Evolutionary conservation across 495 filamentous ascomycete species (phyloP).

Genomic region (Podospora pseudoanserina): DNA sequence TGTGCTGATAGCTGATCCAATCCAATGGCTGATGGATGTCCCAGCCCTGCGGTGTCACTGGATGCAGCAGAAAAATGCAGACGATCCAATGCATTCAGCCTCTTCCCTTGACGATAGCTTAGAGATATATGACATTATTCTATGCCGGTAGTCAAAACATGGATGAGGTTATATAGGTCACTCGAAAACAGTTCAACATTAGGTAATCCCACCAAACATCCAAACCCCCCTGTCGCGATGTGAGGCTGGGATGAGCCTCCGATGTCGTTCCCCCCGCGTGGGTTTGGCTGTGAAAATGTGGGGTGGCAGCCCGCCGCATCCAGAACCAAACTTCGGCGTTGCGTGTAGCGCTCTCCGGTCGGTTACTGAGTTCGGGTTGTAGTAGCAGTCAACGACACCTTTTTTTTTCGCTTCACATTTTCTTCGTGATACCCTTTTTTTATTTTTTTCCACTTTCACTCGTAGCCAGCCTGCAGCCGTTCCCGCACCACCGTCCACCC

Average conservation of each 20-base stretch:
- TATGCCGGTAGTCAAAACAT: neutral
- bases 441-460: neutral
- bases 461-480: neutral
- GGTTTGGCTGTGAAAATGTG: constrained; percentile 4
- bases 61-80: neutral
- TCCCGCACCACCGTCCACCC: neutral
- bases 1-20: neutral
- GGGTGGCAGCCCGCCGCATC: neutral
- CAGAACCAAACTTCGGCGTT: constrained; percentile 9
- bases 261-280: constrained; percentile 21
- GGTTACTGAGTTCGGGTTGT: constrained; percentile 12
- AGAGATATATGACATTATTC: neutral
- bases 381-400: constrained; percentile 1
- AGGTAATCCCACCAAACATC: neutral
- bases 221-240: neutral
- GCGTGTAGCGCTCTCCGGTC: neutral
- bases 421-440: constrained; percentile 15
- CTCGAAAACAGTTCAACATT: neutral
- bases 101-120: neutral
- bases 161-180: too few species aligned
- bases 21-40: neutral
- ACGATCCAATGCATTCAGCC: neutral
- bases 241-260: constrained; percentile 11
- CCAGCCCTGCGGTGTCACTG: constrained; percentile 14
- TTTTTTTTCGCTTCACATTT: constrained; percentile 13